phyloP scores from a whole-genome alignment of 2,329 filamentous ascomycete species.

The Penicillium olsonii region DNA sequence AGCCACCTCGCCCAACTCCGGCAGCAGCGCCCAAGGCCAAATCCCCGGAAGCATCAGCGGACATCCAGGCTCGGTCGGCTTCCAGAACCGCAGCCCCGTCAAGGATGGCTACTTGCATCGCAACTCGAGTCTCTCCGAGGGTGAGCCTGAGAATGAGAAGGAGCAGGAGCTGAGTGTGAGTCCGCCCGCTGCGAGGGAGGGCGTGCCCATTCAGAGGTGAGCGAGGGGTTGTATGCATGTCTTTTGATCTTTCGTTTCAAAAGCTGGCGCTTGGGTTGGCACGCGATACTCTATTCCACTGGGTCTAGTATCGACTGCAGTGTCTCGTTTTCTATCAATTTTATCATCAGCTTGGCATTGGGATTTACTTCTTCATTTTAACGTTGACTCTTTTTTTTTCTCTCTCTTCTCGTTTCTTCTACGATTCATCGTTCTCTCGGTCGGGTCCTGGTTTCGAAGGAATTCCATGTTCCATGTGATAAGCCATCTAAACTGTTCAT shows the following conservation, averaged over 20 bases:
- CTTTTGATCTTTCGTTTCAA: constrained; percentile 28
- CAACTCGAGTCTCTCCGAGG: constrained; percentile 68
- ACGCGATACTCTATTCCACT: constrained; percentile 2
- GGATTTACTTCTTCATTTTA: not conserved
- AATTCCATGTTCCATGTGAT: not conserved
- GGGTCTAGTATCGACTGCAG: not conserved
- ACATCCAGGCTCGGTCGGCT: constrained; percentile 41
- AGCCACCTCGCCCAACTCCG: constrained; percentile 57
- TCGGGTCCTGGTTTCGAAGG: not conserved
- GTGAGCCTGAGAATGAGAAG: constrained; percentile 47
- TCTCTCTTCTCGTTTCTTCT: not conserved
- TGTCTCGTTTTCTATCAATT: not conserved
- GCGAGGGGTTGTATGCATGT: constrained; percentile 25
- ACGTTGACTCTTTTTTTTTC: constrained; percentile 3
- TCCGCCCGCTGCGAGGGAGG: constrained; percentile 50
- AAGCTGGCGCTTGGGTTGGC: constrained; percentile 36
- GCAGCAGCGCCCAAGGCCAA: constrained; percentile 37
- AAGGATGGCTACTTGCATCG: constrained; percentile 89
- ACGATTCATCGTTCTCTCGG: not conserved
- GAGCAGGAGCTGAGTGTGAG: constrained; percentile 44
- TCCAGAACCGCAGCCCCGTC: constrained; percentile 73
- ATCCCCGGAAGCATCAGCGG: constrained; percentile 46
- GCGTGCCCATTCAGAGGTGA: constrained; percentile 66
- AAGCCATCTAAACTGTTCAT: not conserved
- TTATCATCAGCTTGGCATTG: not conserved